Evolutionary conservation across 164 flowering plant genomes (phyloP).

Genomic region (Magnolia officinalis): DNA sequence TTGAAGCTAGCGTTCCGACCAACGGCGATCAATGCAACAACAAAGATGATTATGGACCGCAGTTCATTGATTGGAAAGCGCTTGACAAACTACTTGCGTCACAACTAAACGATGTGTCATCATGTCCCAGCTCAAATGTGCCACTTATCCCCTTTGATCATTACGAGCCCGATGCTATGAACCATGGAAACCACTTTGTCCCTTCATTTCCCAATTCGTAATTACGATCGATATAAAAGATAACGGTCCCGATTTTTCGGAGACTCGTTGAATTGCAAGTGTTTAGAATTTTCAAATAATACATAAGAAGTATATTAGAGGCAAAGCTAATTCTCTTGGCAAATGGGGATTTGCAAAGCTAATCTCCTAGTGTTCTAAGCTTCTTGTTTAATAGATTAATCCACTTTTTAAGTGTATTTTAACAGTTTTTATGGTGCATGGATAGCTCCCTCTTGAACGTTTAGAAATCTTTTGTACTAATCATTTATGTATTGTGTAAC

Average conservation of each 20-base stretch:
- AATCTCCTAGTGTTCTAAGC: neutral
- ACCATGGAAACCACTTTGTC: slow-evolving; percentile 16
- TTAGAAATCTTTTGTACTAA: neutral
- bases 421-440: neutral
- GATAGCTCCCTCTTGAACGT: neutral
- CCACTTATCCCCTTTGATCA: slow-evolving; percentile 16
- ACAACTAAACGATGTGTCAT: slow-evolving; percentile 22
- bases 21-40: slow-evolving; percentile 20
- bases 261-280: slow-evolving; percentile 7
- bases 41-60: slow-evolving; percentile 17
- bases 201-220: slow-evolving; percentile 12
- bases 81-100: slow-evolving; percentile 45
- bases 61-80: slow-evolving; percentile 44
- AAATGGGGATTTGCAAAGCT: neutral
- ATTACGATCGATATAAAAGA: neutral
- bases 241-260: neutral
- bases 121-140: slow-evolving; percentile 9
- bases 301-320: neutral
- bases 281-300: neutral
- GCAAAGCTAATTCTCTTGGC: neutral
- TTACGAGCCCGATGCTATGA: slow-evolving; percentile 3
- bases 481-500: neutral
- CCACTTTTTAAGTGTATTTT: neutral
- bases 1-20: slow-evolving; percentile 7
- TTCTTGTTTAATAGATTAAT: neutral